Evolutionary conservation across 352 stramenopile genomes (phyloP), one percentile per base, ranked within the genome.

Genomic region (Phytophthora niederhauseri): DNA sequence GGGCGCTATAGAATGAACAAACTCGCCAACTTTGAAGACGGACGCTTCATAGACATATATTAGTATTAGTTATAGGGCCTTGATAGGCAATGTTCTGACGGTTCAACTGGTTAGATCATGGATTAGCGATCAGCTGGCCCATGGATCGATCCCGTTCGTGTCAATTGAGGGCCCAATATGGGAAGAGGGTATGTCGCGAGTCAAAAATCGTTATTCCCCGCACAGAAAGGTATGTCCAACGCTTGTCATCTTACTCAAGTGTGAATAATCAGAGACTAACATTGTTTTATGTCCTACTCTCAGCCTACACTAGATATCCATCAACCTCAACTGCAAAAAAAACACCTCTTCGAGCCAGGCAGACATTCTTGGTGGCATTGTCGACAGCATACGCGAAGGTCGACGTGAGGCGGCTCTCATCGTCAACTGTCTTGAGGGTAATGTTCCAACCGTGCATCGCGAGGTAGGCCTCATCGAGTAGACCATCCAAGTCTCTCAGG

Each of bases 101-200:
- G 51, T 28, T 57, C 51, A 43, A 57, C 51, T 17, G 51, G 51
- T 43, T 15, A 4, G 28, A 28, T 14, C 51, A 43, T 57, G 51
- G 51, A 57, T 57, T 57, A 12, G 15, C 51, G 17, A 26, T 1
- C 28, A 6, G 15, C 28, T 57, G 5, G 14, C n/a, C 28, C 51
- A 43, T 43, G 51, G 51, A 8, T 56, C 49, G 3, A 56, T 56
- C 51, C 4, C 17, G 26, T 14, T 43, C 17, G 51, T 57, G 51
- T 57, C 51, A 57, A 57, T 57, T 57, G 51, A 57, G 51, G 51
- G 51, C 51, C 51, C 51, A 57, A n/a, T 57, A 45, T 26, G 51
- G 26, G 51, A 57, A 43, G 51, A 57, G 51, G 51, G 12, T 45
- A 45, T 57, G 24, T 45, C 51, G 26, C 51, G 51, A 57, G 51